Evolutionary conservation across 306 rosid species (phyloP), one percentile per base, ranked within the genome.

Genomic region (Astragalus glycyphyllos): DNA sequence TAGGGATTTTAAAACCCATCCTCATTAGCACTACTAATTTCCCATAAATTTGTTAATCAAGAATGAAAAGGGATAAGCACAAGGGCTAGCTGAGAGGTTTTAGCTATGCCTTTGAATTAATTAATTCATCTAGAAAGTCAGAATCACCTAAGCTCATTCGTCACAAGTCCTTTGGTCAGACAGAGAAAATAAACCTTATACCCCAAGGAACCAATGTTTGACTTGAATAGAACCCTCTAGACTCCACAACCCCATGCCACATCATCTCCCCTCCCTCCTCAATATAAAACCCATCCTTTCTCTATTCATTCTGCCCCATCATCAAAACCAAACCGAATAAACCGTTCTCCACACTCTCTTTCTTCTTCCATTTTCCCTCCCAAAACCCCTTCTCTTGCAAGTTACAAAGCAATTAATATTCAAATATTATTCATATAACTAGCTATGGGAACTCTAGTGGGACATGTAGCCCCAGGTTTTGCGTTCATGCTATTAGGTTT

Each of bases 391-490:
- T 26, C 3, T 1, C 31, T 26, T 26, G 31, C 31, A 26, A 26
- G 31, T 26, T 26, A 26, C 31, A 26, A 26, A 26, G 4, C 31
- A 26, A 26, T 2, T 26, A 26, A 26, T 26, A 26, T 26, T 26
- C 31, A 26, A 26, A 26, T 26, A 26, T 26, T 26, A 26, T 26
- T 26, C 31, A 26, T 26, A 26, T 26, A 20, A 20, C 23, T 34
- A 34, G 6, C 8, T 40, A 40, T 93, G 98, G 98, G 97, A 2
- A 84, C 84, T 50, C 74, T 90, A 1, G 71, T 85, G 0, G 98
- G 98, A 8, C 98, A 93, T 48, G 94, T 93, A 1, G 84, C 84
- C 8, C 97, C 96, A 5, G 98, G 98, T 4, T 64, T 85, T n/a
- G 97, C 84, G 3, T 93, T 93, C 84, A 35, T 85, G 10, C 29